Conservation (phyloP, 169 alveolate species). For the Eimeria maxima region DNA sequence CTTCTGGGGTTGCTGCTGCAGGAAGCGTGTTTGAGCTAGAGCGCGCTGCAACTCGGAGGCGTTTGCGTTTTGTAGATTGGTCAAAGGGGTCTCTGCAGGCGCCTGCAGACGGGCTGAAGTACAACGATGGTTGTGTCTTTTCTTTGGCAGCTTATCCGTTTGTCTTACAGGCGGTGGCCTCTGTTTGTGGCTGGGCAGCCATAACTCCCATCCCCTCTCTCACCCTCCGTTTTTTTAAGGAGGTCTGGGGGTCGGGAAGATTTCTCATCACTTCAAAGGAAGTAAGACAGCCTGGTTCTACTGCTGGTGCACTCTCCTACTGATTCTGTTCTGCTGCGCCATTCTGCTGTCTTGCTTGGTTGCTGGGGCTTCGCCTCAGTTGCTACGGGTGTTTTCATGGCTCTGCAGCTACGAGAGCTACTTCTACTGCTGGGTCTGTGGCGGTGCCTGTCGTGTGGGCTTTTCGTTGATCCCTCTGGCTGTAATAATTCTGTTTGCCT, state of each 20-base stretch:
- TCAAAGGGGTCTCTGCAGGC: not conserved
- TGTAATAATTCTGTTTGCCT: not conserved
- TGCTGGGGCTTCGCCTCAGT: not conserved
- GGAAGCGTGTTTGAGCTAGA: not conserved
- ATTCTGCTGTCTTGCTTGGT: not conserved
- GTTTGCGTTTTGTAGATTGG: constrained; percentile 47
- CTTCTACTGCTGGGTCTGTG: not conserved
- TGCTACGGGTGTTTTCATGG: not conserved
- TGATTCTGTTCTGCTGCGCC: constrained; percentile 4
- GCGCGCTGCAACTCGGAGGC: not conserved
- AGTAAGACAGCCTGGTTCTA: not conserved
- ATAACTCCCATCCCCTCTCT: constrained; percentile 76
- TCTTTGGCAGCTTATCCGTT: constrained; percentile 56
- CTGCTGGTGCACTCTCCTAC: not conserved
- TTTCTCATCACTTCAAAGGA: constrained; percentile 46
- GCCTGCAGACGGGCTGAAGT: constrained; percentile 39
- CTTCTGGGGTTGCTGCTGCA: not conserved
- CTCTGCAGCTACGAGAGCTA: not conserved
- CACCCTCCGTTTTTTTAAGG: constrained; percentile 78
- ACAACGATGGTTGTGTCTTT: constrained; percentile 82
- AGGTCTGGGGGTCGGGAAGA: constrained; percentile 32
- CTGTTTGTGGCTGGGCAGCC: constrained; percentile 60
- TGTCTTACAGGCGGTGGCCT: constrained; percentile 49
- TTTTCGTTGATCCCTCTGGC: not conserved
- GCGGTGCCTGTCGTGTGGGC: not conserved